phyloP scores from a whole-genome alignment of 2,329 filamentous ascomycete species.

The Epicoccum sorghinum region DNA sequence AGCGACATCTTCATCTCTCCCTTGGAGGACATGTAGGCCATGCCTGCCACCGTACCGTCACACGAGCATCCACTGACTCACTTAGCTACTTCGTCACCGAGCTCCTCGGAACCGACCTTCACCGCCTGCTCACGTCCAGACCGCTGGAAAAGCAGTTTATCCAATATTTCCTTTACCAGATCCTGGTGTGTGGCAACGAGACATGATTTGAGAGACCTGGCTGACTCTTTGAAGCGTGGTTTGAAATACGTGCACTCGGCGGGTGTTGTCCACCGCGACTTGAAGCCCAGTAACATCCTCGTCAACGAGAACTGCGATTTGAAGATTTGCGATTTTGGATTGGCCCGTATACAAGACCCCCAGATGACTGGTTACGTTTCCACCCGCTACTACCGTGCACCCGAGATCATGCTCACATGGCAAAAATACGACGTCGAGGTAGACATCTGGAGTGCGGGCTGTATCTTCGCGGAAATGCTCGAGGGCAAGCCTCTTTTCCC shows the following conservation, averaged over 20 bases:
- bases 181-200: constrained; percentile 71
- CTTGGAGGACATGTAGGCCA: constrained; percentile 90
- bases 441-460: constrained; percentile 98
- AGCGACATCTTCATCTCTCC: constrained; percentile 99
- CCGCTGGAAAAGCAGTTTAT: constrained; percentile 99
- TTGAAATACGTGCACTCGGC: constrained; percentile 99
- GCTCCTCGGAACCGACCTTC: constrained; percentile 93
- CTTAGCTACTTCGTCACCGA: constrained; percentile 96
- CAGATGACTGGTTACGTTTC: constrained; percentile 99
- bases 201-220: constrained; percentile 63
- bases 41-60: background rate
- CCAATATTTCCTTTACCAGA: constrained; percentile 99
- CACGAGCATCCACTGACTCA: constrained; percentile 23
- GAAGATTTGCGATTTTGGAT: constrained; percentile 98
- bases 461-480: constrained; percentile 99
- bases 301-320: constrained; percentile 99
- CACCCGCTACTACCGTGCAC: constrained; percentile 96
- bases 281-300: constrained; percentile 98
- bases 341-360: constrained; percentile 96
- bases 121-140: constrained; percentile 90
- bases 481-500: constrained; percentile 98
- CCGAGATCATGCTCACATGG: constrained; percentile 99
- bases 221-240: constrained; percentile 70
- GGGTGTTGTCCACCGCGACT: constrained; percentile 93
- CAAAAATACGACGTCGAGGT: constrained; percentile 99